These are phyloP conservation scores for Ustilaginoidea virens DNA, from an alignment of 2,329 filamentous ascomycete species.

Conservation along the genomic window DNA sequence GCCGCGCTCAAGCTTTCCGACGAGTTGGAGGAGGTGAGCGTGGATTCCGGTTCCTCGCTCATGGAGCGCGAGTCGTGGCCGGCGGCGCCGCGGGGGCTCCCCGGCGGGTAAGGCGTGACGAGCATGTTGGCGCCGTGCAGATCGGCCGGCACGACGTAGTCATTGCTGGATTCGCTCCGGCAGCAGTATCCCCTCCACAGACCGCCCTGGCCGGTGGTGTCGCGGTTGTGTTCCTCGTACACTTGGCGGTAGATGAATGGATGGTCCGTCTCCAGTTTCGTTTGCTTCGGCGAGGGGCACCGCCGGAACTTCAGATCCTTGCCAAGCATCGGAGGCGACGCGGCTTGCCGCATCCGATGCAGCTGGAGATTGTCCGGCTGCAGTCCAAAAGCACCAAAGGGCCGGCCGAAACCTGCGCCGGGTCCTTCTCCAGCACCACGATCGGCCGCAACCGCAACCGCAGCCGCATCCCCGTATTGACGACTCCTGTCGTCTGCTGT, in stretches of 20 bases:
- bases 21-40: conserved; percentile 11
- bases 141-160: conserved; percentile 24
- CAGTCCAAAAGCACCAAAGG: conserved; percentile 25
- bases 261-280: conserved; percentile 69
- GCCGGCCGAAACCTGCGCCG: conserved; percentile 21
- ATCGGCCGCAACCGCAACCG: no score
- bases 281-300: conserved; percentile 71
- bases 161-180: conserved; percentile 20
- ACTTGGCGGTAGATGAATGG: conserved; percentile 33
- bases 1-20: conserved; percentile 6
- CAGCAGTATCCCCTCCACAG: conserved; percentile 67
- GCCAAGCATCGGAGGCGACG: conserved; percentile 79
- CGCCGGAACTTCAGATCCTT: conserved; percentile 64
- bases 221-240: conserved; percentile 33
- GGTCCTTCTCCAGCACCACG: conserved; percentile 1
- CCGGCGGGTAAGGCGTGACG: conserved; percentile 29
- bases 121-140: conserved; percentile 33
- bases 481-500: conserved; percentile 1
- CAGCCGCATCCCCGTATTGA: neutral
- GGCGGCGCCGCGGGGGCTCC: conserved; percentile 27
- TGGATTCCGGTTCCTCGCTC: conserved; percentile 24
- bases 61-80: conserved; percentile 22
- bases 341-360: conserved; percentile 32
- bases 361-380: conserved; percentile 24
- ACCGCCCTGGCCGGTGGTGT: conserved; percentile 42